Conservation (phyloP, 1,139 yeast genomes). For the Pichia sp. region DNA sequence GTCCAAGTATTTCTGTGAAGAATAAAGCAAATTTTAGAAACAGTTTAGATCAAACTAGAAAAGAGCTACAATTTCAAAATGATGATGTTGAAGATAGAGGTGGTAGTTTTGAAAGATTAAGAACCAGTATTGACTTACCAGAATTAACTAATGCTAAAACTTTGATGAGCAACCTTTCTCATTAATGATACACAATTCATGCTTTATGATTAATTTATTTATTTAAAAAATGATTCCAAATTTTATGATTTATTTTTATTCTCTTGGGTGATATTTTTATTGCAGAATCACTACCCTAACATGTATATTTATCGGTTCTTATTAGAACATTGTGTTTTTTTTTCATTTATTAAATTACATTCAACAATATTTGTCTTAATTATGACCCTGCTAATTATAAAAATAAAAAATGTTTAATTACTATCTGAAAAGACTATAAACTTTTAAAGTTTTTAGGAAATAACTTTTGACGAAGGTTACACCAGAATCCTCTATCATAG, state of each 20-base stretch:
- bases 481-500: slow-evolving; percentile 60
- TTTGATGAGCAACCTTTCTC: slow-evolving; percentile 24
- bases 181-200: not conserved
- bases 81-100: slow-evolving; percentile 19
- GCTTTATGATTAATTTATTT: not conserved
- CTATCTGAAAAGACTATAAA: not conserved
- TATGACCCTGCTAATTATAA: not conserved
- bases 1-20: slow-evolving; percentile 25
- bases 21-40: slow-evolving; percentile 17
- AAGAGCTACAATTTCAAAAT: slow-evolving; percentile 10
- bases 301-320: slow-evolving; percentile 4
- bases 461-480: slow-evolving; percentile 39
- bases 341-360: not conserved
- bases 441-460: slow-evolving; percentile 17
- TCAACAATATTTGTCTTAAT: not conserved
- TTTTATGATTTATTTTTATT: not conserved
- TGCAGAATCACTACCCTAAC: not conserved
- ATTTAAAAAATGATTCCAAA: not conserved
- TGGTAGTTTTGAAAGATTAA: slow-evolving; percentile 21
- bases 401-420: not conserved
- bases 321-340: not conserved
- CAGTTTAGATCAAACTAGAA: slow-evolving; percentile 23
- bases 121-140: slow-evolving; percentile 30
- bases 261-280: not conserved
- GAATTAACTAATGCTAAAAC: slow-evolving; percentile 30